Evolutionary conservation across 345 rosid genomes (phyloP), one percentile per base, ranked within the genome.

Genomic region (Pistacia atlantica): DNA sequence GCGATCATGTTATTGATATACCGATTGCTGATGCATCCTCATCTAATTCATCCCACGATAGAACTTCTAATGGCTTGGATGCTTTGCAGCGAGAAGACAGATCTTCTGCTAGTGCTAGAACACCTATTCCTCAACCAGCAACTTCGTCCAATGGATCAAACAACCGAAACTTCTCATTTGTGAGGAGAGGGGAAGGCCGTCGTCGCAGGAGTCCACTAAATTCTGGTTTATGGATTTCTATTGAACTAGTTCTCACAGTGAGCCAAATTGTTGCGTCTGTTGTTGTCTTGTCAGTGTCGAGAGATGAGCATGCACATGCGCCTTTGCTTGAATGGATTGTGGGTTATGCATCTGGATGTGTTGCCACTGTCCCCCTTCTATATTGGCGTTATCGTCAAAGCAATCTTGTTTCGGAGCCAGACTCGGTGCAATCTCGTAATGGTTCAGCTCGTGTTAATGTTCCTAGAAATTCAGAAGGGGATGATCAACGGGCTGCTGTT

Each of bases 141-240:
- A 59, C 88, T 73, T 80, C 89, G 18, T 78, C 88, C 56, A 89
- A 73, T 80, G 88, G 87, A 71, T 79, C 87, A 42, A 91, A 79
- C 72, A 75, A 90, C 16, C 86, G 93, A 78, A 90, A 77, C 67
- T 65, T 86, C 22, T 82, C 90, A 0, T 55, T 63, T 0, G 51
- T 61, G 8, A 87, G 97, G 83, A 90, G 94, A 83, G 91, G 88
- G 37, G 92, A 84, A 33, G 38, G 82, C 35, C 97, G 92, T 60
- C 92, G 95, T 6, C 93, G 89, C 49, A 86, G 99, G 80, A 96
- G 97, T 85, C 99, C 98, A 11, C 69, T 93, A 78, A 96, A 93
- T 81, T 93, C 99, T n/a, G 97, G 93, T 49, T 68, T 90, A 68
- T 96, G 99, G 98, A 93, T 96, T 74, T 93, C 98, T 62, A 80